phyloP scores from a whole-genome alignment of 306 rosid genomes.

The Gastrolobium villosum region DNA sequence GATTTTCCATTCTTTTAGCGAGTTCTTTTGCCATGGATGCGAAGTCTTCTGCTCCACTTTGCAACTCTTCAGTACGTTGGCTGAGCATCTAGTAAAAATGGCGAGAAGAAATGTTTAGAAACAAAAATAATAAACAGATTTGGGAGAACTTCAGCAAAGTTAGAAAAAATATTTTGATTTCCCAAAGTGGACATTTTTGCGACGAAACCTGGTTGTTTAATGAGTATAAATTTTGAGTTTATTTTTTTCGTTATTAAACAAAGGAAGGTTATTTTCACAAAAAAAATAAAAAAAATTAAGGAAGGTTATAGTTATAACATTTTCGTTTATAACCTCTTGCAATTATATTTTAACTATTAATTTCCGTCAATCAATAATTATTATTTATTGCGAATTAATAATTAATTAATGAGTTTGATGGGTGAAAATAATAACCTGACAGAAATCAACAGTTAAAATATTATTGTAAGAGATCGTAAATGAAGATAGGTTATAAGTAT shows the following conservation, averaged over 20 bases:
- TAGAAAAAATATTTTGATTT: constrained; percentile 2
- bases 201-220: constrained; percentile 4
- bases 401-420: too few species aligned
- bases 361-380: too few species aligned
- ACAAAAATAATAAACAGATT: constrained; percentile 24
- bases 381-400: too few species aligned
- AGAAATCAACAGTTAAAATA: too few species aligned
- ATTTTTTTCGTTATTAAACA: background rate
- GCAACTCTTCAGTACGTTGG: constrained; percentile 71
- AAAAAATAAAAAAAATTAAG: too few species aligned
- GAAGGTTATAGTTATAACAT: too few species aligned
- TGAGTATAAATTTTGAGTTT: background rate
- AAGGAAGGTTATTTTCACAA: too few species aligned
- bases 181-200: background rate
- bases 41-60: constrained; percentile 80
- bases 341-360: too few species aligned
- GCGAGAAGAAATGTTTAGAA: constrained; percentile 37
- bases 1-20: constrained; percentile 83
- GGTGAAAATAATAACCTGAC: too few species aligned
- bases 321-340: too few species aligned
- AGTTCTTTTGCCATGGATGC: constrained; percentile 87
- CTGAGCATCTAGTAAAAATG: constrained; percentile 64
- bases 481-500: too few species aligned
- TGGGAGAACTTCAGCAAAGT: constrained; percentile 28
- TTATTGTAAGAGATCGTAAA: too few species aligned